A percentile compares a stretch with the other conserved stretches of the same genome.
Conservation (phyloP, 345 rosid genomes). For the Ceriops tagal region DNA sequence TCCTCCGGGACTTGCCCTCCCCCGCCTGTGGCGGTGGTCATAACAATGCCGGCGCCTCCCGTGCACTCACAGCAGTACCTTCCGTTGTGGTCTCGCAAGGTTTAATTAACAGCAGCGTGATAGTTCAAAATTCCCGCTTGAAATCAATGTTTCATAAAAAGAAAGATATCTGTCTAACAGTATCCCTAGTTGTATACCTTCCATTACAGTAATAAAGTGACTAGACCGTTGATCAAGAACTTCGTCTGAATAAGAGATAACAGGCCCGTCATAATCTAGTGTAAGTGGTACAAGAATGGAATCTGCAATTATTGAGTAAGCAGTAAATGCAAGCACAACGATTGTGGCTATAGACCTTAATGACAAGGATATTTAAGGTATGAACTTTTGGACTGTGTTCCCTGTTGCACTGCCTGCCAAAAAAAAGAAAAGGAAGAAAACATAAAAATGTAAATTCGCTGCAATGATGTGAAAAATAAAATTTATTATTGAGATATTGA, state of each 20-base stretch:
- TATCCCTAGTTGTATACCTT: slow-evolving; percentile 40
- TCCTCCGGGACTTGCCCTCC: too few relatives aligned
- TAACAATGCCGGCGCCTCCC: too few relatives aligned
- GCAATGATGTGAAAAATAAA: too few relatives aligned
- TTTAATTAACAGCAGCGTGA: too few relatives aligned
- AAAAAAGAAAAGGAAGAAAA: too few relatives aligned
- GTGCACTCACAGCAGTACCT: too few relatives aligned
- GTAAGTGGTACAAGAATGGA: slow-evolving; percentile 43
- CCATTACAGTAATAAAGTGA: slow-evolving; percentile 69
- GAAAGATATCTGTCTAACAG: background rate
- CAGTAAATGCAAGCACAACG: slow-evolving; percentile 51
- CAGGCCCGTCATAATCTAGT: slow-evolving; percentile 67
- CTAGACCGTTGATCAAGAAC: slow-evolving; percentile 61
- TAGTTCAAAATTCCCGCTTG: too few relatives aligned
- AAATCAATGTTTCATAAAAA: background rate
- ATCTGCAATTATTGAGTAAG: slow-evolving; percentile 50
- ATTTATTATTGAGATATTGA: too few relatives aligned
- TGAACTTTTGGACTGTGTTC: background rate
- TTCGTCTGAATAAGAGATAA: slow-evolving; percentile 76
- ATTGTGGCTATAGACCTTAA: slow-evolving; percentile 49
- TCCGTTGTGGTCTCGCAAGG: too few relatives aligned
- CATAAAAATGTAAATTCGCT: too few relatives aligned
- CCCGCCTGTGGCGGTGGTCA: too few relatives aligned
- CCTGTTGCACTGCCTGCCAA: too few relatives aligned
- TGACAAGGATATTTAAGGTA: slow-evolving; percentile 55